These are phyloP conservation scores for Tuber microsphaerosporum DNA, from an alignment of 495 filamentous ascomycete species.

Conservation along the genomic window DNA sequence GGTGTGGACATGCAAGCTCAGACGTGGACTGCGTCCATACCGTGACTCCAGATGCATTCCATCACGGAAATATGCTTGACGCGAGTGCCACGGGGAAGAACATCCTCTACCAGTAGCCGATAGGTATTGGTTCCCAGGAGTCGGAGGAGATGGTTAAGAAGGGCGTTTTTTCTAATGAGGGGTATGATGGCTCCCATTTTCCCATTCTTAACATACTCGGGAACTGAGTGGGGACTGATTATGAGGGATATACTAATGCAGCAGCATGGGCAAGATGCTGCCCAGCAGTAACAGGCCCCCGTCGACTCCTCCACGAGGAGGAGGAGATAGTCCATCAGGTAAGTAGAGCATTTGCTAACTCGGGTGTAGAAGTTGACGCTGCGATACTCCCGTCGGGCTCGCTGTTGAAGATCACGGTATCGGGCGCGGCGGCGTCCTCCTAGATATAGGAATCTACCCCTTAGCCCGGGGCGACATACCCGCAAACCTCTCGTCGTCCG, in stretches of 20 bases:
- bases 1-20: constrained; percentile 21
- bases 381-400: neutral
- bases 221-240: neutral
- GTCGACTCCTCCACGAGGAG: neutral
- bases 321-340: neutral
- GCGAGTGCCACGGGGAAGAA: constrained; percentile 46
- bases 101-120: constrained; percentile 47
- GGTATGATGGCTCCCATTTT: constrained; percentile 7
- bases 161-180: constrained; percentile 46
- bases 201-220: too few relatives aligned
- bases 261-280: neutral
- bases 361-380: neutral
- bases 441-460: neutral
- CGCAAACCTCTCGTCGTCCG: neutral
- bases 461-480: neutral
- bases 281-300: neutral
- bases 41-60: constrained; percentile 46
- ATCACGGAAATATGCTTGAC: constrained; percentile 45
- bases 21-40: constrained; percentile 48
- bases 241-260: neutral
- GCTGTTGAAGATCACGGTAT: neutral
- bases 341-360: neutral
- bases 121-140: constrained; percentile 44
- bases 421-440: neutral
- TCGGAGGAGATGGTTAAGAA: constrained; percentile 45